These are phyloP conservation scores for Neonectria hederae DNA, from an alignment of 2,329 filamentous ascomycete genomes.

Conservation along the genomic window DNA sequence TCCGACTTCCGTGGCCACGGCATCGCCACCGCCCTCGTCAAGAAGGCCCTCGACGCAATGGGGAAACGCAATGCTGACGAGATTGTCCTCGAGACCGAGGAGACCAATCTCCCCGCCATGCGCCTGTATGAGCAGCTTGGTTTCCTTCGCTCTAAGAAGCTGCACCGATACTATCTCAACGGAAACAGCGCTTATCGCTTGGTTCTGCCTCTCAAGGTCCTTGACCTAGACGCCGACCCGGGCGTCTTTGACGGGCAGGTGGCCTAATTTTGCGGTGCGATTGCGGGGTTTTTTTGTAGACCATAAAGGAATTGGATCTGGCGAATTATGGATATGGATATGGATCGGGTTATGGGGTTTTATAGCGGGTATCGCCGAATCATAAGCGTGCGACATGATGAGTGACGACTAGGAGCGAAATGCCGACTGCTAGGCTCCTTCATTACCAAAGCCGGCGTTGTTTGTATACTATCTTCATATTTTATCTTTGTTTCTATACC, in stretches of 20 bases:
- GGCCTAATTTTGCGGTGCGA: conserved; percentile 5
- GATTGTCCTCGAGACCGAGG: conserved; percentile 95
- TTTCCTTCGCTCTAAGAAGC: conserved; percentile 89
- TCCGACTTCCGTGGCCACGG: conserved; percentile 82
- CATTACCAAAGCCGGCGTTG: conserved; percentile 8
- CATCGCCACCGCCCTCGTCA: conserved; percentile 89
- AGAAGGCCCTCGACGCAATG: conserved; percentile 92
- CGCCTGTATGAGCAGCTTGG: conserved; percentile 92
- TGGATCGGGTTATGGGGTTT: conserved; percentile 4
- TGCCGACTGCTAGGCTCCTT: not conserved
- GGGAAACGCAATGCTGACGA: conserved; percentile 85
- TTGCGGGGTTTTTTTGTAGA: not conserved
- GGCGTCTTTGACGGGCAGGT: conserved; percentile 49
- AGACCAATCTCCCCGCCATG: conserved; percentile 89
- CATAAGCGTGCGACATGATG: conserved; percentile 14
- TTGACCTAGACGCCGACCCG: conserved; percentile 52
- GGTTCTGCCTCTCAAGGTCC: conserved; percentile 77
- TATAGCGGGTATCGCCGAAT: not conserved
- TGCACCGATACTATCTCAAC: conserved; percentile 96
- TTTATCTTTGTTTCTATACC: not conserved
- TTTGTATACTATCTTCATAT: not conserved
- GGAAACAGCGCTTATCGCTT: conserved; percentile 94
- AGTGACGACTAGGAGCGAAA: conserved; percentile 8
- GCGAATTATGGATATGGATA: conserved; percentile 9
- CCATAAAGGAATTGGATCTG: not conserved